Evolutionary conservation across 2,329 filamentous ascomycete species (phyloP).

Genomic region (Alternaria panax): DNA sequence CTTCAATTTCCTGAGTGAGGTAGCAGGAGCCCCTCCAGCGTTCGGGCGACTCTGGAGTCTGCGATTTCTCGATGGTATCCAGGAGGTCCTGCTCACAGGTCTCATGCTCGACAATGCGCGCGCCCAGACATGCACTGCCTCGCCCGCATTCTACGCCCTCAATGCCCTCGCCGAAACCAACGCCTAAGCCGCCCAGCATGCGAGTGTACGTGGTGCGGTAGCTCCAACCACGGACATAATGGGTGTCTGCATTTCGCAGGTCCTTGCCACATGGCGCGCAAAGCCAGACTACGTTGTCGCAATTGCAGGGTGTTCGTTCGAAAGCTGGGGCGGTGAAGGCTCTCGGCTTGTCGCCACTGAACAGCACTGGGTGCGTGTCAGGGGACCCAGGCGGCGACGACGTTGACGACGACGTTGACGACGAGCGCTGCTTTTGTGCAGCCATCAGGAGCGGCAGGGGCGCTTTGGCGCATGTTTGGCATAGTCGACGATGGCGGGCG

Average conservation of each 20-base stretch:
- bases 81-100: slow-evolving; percentile 75
- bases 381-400: slow-evolving; percentile 35
- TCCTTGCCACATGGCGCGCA: slow-evolving; percentile 83
- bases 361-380: slow-evolving; percentile 22
- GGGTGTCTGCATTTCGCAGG: slow-evolving; percentile 66
- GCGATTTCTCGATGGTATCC: slow-evolving; percentile 64
- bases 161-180: slow-evolving; percentile 86
- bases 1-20: slow-evolving; percentile 85
- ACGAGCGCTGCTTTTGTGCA: slow-evolving; percentile 28
- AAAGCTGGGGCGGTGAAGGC: slow-evolving; percentile 58
- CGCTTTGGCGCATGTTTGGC: slow-evolving; percentile 74
- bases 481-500: slow-evolving; percentile 82
- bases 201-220: slow-evolving; percentile 86
- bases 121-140: slow-evolving; percentile 77
- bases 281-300: slow-evolving; percentile 74
- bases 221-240: slow-evolving; percentile 76
- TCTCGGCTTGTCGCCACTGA: slow-evolving; percentile 22
- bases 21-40: slow-evolving; percentile 74
- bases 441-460: slow-evolving; percentile 66
- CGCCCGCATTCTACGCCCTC: slow-evolving; percentile 88
- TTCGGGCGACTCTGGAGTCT: slow-evolving; percentile 37
- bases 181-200: slow-evolving; percentile 81
- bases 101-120: slow-evolving; percentile 80
- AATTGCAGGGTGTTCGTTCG: slow-evolving; percentile 65
- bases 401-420: slow-evolving; percentile 28